Conservation (phyloP, 257 asterid genomes). For the Nicotiana obtusifolia region DNA sequence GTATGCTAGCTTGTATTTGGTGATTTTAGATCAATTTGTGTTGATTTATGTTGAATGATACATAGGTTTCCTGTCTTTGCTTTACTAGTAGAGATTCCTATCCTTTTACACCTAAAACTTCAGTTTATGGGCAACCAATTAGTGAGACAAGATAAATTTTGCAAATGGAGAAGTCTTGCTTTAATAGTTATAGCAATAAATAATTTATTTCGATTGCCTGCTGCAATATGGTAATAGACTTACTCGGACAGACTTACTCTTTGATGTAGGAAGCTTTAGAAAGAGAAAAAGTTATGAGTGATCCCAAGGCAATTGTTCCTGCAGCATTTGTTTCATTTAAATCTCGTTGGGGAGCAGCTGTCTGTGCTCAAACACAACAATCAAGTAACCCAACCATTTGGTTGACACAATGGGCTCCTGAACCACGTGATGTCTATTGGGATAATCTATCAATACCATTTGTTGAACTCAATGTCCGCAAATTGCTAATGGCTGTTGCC, state of each 20-base stretch:
- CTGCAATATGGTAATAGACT: neutral
- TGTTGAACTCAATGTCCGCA: slow-evolving; percentile 22
- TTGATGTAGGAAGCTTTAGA: slow-evolving; percentile 61
- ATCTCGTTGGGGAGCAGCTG: slow-evolving; percentile 91
- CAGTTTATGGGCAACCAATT: neutral
- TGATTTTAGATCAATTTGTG: neutral
- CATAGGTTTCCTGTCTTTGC: neutral
- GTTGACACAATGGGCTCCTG: slow-evolving; percentile 24
- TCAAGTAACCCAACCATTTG: slow-evolving; percentile 27
- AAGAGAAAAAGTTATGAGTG: slow-evolving; percentile 57
- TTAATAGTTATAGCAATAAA: neutral
- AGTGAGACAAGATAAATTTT: neutral
- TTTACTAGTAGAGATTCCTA: neutral
- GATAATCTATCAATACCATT: slow-evolving; percentile 21
- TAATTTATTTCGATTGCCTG: neutral
- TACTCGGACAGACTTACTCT: neutral
- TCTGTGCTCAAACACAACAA: slow-evolving; percentile 89
- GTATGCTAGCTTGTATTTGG: neutral
- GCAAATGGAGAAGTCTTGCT: neutral
- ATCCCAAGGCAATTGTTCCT: slow-evolving; percentile 70
- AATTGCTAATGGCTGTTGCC: slow-evolving; percentile 19
- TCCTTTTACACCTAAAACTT: neutral
- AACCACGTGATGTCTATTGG: slow-evolving; percentile 27
- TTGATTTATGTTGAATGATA: neutral
- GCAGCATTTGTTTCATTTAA: slow-evolving; percentile 86